These are phyloP conservation scores for Sclerotinia minor DNA, from an alignment of 2,329 filamentous ascomycete species.

Conservation along the genomic window DNA sequence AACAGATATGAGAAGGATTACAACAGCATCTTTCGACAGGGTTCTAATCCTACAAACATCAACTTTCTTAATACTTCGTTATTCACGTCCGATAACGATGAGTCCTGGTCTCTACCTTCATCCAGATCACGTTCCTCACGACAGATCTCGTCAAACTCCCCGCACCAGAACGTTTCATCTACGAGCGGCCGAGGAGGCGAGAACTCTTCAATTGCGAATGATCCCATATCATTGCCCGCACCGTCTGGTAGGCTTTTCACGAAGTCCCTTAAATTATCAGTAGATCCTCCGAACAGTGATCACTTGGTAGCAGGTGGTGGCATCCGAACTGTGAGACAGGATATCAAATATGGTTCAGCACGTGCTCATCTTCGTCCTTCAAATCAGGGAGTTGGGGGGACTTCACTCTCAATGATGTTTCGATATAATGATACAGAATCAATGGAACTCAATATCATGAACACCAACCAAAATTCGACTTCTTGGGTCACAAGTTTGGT, in stretches of 20 bases:
- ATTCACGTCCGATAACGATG: neutral
- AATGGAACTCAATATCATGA: slow-evolving; percentile 48
- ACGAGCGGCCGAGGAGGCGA: no score
- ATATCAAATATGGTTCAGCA: slow-evolving; percentile 52
- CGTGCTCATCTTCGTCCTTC: slow-evolving; percentile 47
- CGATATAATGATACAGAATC: slow-evolving; percentile 48
- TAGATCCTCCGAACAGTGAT: slow-evolving; percentile 22
- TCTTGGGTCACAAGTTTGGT: slow-evolving; percentile 46
- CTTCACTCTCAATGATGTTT: slow-evolving; percentile 49
- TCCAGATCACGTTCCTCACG: neutral
- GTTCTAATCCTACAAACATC: slow-evolving; percentile 46
- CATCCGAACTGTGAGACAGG: slow-evolving; percentile 46
- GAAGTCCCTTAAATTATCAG: slow-evolving; percentile 23
- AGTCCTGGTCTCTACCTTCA: neutral
- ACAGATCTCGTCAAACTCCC: neutral
- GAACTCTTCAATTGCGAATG: neutral
- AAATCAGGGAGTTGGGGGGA: slow-evolving; percentile 43
- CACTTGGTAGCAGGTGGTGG: slow-evolving; percentile 46
- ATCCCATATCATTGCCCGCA: neutral
- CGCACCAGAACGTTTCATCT: neutral
- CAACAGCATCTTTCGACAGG: slow-evolving; percentile 48
- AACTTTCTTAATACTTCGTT: slow-evolving; percentile 38
- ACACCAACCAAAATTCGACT: slow-evolving; percentile 44
- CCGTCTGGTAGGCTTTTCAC: neutral
- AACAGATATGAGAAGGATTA: slow-evolving; percentile 50